These are phyloP conservation scores for Tylopilus felleus DNA, from an alignment of 768 basidiomycete species.

Conservation along the genomic window DNA sequence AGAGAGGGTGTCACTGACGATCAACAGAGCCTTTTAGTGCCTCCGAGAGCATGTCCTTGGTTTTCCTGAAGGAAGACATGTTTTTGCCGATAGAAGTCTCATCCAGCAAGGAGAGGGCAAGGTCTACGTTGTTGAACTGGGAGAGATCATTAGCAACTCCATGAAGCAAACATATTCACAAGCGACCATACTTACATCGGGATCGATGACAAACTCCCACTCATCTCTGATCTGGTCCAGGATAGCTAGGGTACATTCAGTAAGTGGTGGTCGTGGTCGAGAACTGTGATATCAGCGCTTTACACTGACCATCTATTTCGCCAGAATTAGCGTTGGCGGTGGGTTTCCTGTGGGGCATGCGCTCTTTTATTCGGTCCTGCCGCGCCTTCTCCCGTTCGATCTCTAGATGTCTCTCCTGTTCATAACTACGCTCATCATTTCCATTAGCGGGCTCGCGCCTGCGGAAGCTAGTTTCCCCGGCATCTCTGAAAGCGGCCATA, in stretches of 20 bases:
- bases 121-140: slow-evolving; percentile 91
- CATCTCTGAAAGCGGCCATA: slow-evolving; percentile 68
- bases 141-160: slow-evolving; percentile 6
- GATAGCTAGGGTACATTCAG: slow-evolving; percentile 49
- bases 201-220: slow-evolving; percentile 85
- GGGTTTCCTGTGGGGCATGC: slow-evolving; percentile 53
- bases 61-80: slow-evolving; percentile 71
- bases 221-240: slow-evolving; percentile 83
- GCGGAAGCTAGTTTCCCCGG: slow-evolving; percentile 44
- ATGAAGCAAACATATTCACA: neutral
- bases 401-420: slow-evolving; percentile 57
- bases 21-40: slow-evolving; percentile 88
- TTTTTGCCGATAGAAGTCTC: slow-evolving; percentile 68
- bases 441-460: slow-evolving; percentile 52
- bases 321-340: slow-evolving; percentile 61
- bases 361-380: slow-evolving; percentile 68
- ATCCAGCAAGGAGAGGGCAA: slow-evolving; percentile 87
- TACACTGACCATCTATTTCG: slow-evolving; percentile 79
- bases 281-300: neutral
- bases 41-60: slow-evolving; percentile 72
- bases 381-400: slow-evolving; percentile 60
- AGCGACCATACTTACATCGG: slow-evolving; percentile 53
- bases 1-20: slow-evolving; percentile 46
- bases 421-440: slow-evolving; percentile 52
- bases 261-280: neutral